These are phyloP conservation scores for Paramecium sonneborni DNA, from an alignment of 73 alveolate genomes.

Conservation along the genomic window DNA sequence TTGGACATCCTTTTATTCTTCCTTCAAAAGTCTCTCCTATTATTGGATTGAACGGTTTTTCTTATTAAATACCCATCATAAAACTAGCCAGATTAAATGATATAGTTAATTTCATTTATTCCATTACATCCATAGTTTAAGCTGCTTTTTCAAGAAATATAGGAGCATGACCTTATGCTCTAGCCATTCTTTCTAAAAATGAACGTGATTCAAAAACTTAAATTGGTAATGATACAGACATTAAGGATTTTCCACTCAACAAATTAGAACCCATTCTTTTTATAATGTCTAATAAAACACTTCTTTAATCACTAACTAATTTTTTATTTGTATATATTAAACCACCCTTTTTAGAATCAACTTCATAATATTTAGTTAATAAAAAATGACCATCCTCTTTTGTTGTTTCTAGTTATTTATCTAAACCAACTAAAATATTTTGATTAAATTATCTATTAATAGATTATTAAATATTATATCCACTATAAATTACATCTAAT, in stretches of 20 bases:
- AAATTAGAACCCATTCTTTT: constrained; percentile 66
- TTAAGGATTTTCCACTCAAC: constrained; percentile 53
- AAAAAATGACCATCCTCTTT: constrained; percentile 63
- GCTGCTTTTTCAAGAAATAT: constrained; percentile 65
- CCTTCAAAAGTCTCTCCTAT: constrained; percentile 67
- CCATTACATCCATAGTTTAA: constrained; percentile 9
- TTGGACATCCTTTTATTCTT: constrained; percentile 63
- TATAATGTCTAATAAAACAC: constrained; percentile 47
- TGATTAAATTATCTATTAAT: neutral
- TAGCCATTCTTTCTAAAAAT: constrained; percentile 63
- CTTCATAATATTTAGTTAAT: constrained; percentile 48
- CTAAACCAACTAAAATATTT: neutral
- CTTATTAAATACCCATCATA: constrained; percentile 63
- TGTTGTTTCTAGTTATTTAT: constrained; percentile 30
- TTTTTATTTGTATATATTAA: constrained; percentile 37
- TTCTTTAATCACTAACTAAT: constrained; percentile 35
- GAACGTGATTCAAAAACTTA: constrained; percentile 55
- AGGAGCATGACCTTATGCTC: constrained; percentile 67
- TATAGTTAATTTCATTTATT: constrained; percentile 14
- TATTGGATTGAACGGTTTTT: constrained; percentile 67
- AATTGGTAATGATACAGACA: constrained; percentile 64
- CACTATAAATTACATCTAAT: neutral
- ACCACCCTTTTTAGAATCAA: constrained; percentile 64
- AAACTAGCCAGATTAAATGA: constrained; percentile 26
- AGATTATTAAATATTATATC: neutral